Base-by-base conservation (phyloP, 2,329 filamentous ascomycete genomes). In the Emergomyces africanus region DNA sequence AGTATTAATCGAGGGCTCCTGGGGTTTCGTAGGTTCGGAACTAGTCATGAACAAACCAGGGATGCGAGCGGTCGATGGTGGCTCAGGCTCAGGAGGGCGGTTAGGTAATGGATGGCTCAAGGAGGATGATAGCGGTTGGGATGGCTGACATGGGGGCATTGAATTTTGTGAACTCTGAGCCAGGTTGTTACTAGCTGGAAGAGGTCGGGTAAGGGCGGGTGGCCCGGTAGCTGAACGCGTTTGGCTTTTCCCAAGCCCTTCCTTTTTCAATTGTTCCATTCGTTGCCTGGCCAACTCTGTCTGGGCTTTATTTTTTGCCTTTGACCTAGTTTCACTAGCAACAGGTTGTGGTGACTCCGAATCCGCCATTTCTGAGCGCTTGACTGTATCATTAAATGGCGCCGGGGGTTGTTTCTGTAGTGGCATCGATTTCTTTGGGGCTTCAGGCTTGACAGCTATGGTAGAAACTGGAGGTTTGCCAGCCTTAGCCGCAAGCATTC, bases 241-340 rank as follows among this genome's bases (percentile, higher is more conserved):
- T 64, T 68, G 72, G 61, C 54, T 71, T 65, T 69, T 76, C 65
- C 74, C 70, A 15, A 77, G 65, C 57, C 72, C 71, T 63, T 71
- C 72, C 59, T 83, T 85, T 64, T 84, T 83, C 25, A 94, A 74
- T 25, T 86, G 86, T 61, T 90, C 88, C 68, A 95, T 85, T 64
- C 89, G 90, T 68, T 89, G 83, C 63, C 89, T 84, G 53, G 91
- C 79, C 37, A 90, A 74, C 60, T 89, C 88, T 61, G 88, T 95
- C 64, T 90, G 81, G 20, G 82, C 83, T 67, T 86, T 83, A 37
- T 77, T 75, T 64, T 76, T 82, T 66, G 74, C 71, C 48, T 75
- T 75, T 5, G 70, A 68, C 54, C 66, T 59, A 60, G 53, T 61
- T 62, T 61, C 62, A 63, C 41, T 60, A 37, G 28, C 62, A 6